Percentiles rank a stretch among this genome's conserved stretches.
Conservation (phyloP, 805 yeast genomes). For the Monosporozyma siamensis region DNA sequence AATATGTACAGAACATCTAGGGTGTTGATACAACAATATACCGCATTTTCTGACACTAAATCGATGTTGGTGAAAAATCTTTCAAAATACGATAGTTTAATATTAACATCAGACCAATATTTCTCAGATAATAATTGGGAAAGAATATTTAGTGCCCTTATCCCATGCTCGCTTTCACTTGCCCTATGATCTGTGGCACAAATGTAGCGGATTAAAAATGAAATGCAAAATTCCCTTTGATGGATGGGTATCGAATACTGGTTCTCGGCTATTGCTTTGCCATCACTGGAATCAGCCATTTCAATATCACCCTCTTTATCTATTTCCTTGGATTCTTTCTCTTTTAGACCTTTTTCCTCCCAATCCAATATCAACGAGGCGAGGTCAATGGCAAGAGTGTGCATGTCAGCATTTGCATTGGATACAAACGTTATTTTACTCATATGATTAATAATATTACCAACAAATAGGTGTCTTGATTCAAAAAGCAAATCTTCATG, state of each 20-base stretch:
- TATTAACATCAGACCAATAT: constrained; percentile 84
- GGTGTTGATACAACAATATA: constrained; percentile 82
- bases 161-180: constrained; percentile 73
- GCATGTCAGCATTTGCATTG: constrained; percentile 73
- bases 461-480: constrained; percentile 81
- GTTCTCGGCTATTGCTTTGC: background rate
- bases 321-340: constrained; percentile 5
- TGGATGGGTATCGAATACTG: constrained; percentile 42
- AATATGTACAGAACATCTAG: constrained; percentile 81
- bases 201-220: constrained; percentile 77
- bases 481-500: constrained; percentile 78
- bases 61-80: constrained; percentile 76
- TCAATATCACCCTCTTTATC: constrained; percentile 23
- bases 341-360: constrained; percentile 50
- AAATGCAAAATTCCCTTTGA: constrained; percentile 82
- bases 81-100: constrained; percentile 80
- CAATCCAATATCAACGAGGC: constrained; percentile 79
- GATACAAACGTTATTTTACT: constrained; percentile 76
- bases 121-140: constrained; percentile 61
- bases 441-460: constrained; percentile 85
- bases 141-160: constrained; percentile 69
- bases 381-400: constrained; percentile 75
- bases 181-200: constrained; percentile 81
- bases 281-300: constrained; percentile 16
- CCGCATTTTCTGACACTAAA: constrained; percentile 51